Evolutionary conservation across 2,329 filamentous ascomycete genomes (phyloP).

Genomic region (Fusarium sp.): DNA sequence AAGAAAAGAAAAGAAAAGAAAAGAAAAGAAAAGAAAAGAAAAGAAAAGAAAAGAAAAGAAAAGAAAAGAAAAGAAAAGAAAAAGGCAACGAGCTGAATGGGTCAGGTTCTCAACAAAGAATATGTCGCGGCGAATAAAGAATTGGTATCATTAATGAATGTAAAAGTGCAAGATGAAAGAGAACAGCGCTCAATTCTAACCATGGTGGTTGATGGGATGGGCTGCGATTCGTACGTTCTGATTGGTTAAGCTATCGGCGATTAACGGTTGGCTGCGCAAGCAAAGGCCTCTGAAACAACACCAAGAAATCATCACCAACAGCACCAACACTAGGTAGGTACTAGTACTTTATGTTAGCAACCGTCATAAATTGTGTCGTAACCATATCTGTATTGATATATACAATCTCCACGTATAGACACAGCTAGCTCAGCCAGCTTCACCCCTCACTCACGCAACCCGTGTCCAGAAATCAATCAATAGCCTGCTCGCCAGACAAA

Average conservation of each 20-base stretch:
- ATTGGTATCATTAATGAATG: not conserved
- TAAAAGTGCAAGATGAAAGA: not conserved
- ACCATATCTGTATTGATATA: slow-evolving; percentile 43
- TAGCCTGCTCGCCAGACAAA: slow-evolving; percentile 33
- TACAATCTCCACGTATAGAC: slow-evolving; percentile 34
- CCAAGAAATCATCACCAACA: not conserved
- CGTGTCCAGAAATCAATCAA: slow-evolving; percentile 41
- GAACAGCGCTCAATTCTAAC: not conserved
- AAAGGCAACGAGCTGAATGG: too few relatives aligned
- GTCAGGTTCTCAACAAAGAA: not conserved
- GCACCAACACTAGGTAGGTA: not conserved
- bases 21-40: too few relatives aligned
- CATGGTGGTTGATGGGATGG: not conserved
- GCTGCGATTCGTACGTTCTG: not conserved
- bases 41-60: too few relatives aligned
- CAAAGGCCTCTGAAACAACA: slow-evolving; percentile 2
- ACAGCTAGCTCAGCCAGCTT: slow-evolving; percentile 10
- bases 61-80: too few relatives aligned
- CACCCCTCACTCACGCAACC: not conserved
- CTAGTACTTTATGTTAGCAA: not conserved
- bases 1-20: too few relatives aligned
- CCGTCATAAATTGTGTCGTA: slow-evolving; percentile 19
- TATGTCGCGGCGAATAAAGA: not conserved
- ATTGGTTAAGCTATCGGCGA: slow-evolving; percentile 18
- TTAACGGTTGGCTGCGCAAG: slow-evolving; percentile 14